Conservation (phyloP, 1,284 basidiomycete genomes). For the Ceratobasidium sp. region DNA sequence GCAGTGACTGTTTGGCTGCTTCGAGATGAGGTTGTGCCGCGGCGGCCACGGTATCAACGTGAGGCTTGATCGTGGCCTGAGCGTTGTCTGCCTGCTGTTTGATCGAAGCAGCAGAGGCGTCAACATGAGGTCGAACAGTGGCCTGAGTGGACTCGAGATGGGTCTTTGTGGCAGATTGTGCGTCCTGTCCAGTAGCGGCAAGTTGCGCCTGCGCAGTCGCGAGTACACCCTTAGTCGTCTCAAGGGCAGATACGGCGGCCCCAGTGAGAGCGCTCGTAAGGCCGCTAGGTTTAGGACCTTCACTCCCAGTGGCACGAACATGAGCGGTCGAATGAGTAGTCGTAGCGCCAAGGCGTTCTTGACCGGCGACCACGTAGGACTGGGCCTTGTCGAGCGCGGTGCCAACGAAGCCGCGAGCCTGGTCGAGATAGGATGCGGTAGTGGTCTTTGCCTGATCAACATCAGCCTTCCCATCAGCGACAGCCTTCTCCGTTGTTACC, state of each 20-base stretch:
- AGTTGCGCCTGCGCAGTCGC: constrained; percentile 37
- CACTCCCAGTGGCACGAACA: constrained; percentile 18
- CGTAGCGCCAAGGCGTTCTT: constrained; percentile 38
- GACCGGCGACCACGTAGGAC: constrained; percentile 36
- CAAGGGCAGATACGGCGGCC: constrained; percentile 35
- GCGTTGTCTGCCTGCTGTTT: background rate
- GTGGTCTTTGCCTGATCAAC: constrained; percentile 40
- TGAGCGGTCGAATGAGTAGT: constrained; percentile 35
- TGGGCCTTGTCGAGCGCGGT: constrained; percentile 36
- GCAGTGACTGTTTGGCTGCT: constrained; percentile 4
- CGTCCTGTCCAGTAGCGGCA: constrained; percentile 10
- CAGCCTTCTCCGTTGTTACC: constrained; percentile 36
- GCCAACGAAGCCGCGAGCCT: constrained; percentile 37
- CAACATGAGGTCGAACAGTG: constrained; percentile 7
- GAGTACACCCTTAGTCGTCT: constrained; percentile 36
- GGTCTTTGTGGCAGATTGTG: constrained; percentile 10
- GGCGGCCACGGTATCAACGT: constrained; percentile 15
- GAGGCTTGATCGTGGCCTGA: background rate
- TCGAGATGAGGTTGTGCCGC: constrained; percentile 33
- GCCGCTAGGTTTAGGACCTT: constrained; percentile 24
- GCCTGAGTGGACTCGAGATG: constrained; percentile 24
- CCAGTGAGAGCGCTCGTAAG: constrained; percentile 34
- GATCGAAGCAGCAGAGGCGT: background rate
- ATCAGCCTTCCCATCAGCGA: constrained; percentile 39
- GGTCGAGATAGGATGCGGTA: constrained; percentile 33